Conservation (phyloP, 2,329 filamentous ascomycete species). For the Didymella keratinophila region DNA sequence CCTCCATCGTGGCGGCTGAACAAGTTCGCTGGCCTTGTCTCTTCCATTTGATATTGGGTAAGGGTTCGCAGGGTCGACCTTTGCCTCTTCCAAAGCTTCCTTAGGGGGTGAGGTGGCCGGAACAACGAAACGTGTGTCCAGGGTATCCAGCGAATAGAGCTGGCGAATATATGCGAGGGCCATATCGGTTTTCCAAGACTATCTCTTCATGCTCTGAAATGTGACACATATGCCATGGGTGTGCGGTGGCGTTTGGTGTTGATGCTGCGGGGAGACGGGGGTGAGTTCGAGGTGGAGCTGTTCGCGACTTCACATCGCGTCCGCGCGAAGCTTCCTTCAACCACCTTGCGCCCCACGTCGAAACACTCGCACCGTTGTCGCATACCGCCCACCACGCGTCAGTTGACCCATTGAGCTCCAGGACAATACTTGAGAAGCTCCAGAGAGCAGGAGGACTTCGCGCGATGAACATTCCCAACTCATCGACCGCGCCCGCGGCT, state of each 20-base stretch:
- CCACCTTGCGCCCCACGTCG: slow-evolving; percentile 29
- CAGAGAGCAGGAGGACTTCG: slow-evolving; percentile 19
- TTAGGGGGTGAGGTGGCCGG: slow-evolving; percentile 70
- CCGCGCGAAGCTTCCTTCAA: slow-evolving; percentile 31
- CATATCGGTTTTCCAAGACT: slow-evolving; percentile 36
- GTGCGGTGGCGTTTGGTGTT: slow-evolving; percentile 19
- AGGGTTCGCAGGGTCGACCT: slow-evolving; percentile 45
- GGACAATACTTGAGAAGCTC: background rate
- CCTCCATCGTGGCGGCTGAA: slow-evolving; percentile 78
- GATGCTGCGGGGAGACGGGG: slow-evolving; percentile 21
- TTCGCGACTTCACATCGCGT: slow-evolving; percentile 17
- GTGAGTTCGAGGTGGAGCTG: slow-evolving; percentile 23
- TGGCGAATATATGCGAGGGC: slow-evolving; percentile 58
- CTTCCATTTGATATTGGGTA: slow-evolving; percentile 35
- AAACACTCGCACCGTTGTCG: slow-evolving; percentile 14
- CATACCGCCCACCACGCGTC: slow-evolving; percentile 36
- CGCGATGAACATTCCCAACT: slow-evolving; percentile 50
- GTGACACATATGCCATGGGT: slow-evolving; percentile 3
- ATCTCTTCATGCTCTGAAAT: slow-evolving; percentile 31
- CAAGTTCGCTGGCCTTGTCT: slow-evolving; percentile 50
- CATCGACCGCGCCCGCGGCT: slow-evolving; percentile 50
- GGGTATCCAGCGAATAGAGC: slow-evolving; percentile 70
- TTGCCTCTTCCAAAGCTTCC: slow-evolving; percentile 46
- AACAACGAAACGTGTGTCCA: slow-evolving; percentile 76
- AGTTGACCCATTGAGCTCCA: slow-evolving; percentile 18